Base-by-base conservation (phyloP, 352 stramenopile species). In the Achlya hypogyna region DNA sequence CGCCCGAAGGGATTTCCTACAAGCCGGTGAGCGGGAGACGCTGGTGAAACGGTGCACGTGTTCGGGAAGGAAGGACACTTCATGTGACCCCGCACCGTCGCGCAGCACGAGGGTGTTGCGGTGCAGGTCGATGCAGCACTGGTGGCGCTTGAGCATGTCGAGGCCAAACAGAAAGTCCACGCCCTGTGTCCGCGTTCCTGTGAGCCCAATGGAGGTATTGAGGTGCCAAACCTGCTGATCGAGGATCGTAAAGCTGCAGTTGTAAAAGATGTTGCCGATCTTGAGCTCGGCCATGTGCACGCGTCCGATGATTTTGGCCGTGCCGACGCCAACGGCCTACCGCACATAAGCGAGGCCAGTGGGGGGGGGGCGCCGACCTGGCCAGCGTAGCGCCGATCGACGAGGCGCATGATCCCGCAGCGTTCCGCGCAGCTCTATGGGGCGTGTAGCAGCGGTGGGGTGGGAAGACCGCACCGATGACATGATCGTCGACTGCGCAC, bases 121-220 rank as follows among this genome's bases (percentile, higher is more conserved):
- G 28, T 85, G 72, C 25, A 99, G 84, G 77, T 99, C 96, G 69
- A 99, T 98, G 65, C 72, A 89, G 76, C 94, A 98, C 73, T 93
- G 88, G 84, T 99, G 95, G 20, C 96, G 87, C 75, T 98, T 98
- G 20, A 99, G 82, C 96, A 99, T 99, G 73, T 99, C 96, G 45
- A 99, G 80, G 10, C 97, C 97, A 64, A 99, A 97, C 9, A 99
- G 75, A 70, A 99, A 98, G 69, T 99, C 96, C 45, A 99, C 96
- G 70, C 97, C 85, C 82, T 97, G 71, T 20, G 6, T 23, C 40
- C 10, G 18, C 59, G 49, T 42, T 52, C 16, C n/a, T n/a, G n/a
- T n/a, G n/a, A n/a, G n/a, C n/a, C n/a, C n/a, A n/a, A n/a, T n/a
- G 6, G 4, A 14, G 22, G 29, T 16, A 54, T 28, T 16, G 8